Conservation (phyloP, 2,329 filamentous ascomycete genomes). For the Alternaria solani region DNA sequence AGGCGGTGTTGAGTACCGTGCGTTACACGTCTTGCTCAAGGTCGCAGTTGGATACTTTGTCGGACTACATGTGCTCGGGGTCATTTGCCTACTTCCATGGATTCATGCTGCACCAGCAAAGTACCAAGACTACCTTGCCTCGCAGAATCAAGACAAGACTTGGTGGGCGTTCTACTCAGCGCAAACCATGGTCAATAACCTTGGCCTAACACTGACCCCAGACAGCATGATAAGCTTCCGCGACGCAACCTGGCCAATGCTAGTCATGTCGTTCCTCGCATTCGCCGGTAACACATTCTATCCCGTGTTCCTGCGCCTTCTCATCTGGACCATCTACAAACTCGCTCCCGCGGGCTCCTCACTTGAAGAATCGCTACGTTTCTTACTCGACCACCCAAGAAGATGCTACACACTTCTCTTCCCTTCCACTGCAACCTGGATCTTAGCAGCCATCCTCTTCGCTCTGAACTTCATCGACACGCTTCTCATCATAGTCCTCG, state of each 20-base stretch:
- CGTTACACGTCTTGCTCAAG: slow-evolving; percentile 82
- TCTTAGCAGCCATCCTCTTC: slow-evolving; percentile 87
- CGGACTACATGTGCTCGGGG: slow-evolving; percentile 79
- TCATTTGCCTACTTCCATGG: slow-evolving; percentile 80
- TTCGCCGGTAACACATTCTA: slow-evolving; percentile 96
- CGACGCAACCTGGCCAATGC: slow-evolving; percentile 74
- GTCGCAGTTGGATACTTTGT: slow-evolving; percentile 78
- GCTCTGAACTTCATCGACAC: slow-evolving; percentile 84
- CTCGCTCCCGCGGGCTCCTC: slow-evolving; percentile 70
- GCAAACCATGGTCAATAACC: slow-evolving; percentile 88
- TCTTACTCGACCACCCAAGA: slow-evolving; percentile 91
- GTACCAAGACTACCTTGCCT: slow-evolving; percentile 56
- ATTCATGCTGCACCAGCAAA: slow-evolving; percentile 61
- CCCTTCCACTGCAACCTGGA: slow-evolving; percentile 90
- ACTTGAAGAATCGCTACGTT: slow-evolving; percentile 87
- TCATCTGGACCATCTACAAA: slow-evolving; percentile 83
- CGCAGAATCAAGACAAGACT: slow-evolving; percentile 53
- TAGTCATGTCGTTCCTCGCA: slow-evolving; percentile 84
- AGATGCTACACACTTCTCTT: slow-evolving; percentile 96
- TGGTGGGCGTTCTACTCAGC: slow-evolving; percentile 84
- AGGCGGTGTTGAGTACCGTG: slow-evolving; percentile 94
- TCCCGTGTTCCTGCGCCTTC: slow-evolving; percentile 91
- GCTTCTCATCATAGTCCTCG: slow-evolving; percentile 89
- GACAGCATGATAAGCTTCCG: slow-evolving; percentile 95
- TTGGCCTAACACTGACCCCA: slow-evolving; percentile 89